A percentile compares a stretch with the other conserved stretches of the same genome.
Evolutionary conservation across 2,329 filamentous ascomycete genomes (phyloP).

Genomic region (Cadophora sp.): DNA sequence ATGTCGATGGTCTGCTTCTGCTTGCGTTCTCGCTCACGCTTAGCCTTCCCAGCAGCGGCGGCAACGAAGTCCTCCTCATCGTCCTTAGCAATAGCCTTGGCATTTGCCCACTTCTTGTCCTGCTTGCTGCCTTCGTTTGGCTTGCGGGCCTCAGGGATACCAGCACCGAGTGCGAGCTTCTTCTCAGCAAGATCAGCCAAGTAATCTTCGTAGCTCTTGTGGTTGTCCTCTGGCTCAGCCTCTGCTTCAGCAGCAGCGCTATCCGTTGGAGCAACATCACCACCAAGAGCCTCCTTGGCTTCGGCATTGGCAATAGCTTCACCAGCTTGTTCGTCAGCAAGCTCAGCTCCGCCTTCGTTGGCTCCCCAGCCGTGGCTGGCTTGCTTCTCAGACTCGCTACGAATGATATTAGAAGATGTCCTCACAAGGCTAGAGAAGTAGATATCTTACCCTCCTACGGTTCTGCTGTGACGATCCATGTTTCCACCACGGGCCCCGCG

Average conservation of each 20-base stretch:
- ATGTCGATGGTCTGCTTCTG: constrained; percentile 90
- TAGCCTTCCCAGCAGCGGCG: constrained; percentile 75
- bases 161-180: constrained; percentile 73
- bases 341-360: constrained; percentile 80
- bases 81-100: constrained; percentile 73
- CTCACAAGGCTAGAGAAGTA: background rate
- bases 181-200: constrained; percentile 78
- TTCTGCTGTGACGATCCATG: constrained; percentile 47
- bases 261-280: constrained; percentile 47
- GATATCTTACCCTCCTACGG: constrained; percentile 41
- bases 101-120: constrained; percentile 92
- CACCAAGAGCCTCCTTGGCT: constrained; percentile 71
- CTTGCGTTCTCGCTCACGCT: constrained; percentile 89
- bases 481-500: constrained; percentile 41
- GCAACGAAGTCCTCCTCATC: constrained; percentile 79
- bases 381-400: constrained; percentile 83
- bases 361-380: constrained; percentile 89
- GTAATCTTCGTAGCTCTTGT: constrained; percentile 89
- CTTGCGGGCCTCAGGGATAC: constrained; percentile 77
- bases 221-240: constrained; percentile 72
- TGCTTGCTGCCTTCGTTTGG: constrained; percentile 89
- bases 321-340: constrained; percentile 89
- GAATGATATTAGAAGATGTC: constrained; percentile 30
- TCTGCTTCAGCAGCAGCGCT: constrained; percentile 49
- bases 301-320: constrained; percentile 88